Conservation (phyloP, 2,329 filamentous ascomycete genomes). For the Balansia obtecta region DNA sequence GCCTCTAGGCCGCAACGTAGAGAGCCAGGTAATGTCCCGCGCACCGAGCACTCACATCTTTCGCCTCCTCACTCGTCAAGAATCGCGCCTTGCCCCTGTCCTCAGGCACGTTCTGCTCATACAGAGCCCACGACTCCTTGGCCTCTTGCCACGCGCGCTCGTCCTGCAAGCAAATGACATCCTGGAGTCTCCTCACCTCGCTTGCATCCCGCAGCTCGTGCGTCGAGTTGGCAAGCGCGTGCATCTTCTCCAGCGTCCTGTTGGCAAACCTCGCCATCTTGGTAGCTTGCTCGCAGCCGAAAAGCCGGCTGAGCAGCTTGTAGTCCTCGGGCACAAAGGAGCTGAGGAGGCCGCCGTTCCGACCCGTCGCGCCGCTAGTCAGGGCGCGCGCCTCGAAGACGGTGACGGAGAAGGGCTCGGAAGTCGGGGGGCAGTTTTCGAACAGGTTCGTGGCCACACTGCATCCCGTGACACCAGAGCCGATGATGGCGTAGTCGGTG, state of each 20-base stretch:
- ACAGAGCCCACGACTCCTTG: neutral
- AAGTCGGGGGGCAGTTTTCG: slow-evolving; percentile 6
- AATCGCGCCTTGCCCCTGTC: slow-evolving; percentile 6
- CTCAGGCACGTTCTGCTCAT: slow-evolving; percentile 11
- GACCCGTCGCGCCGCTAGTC: slow-evolving; percentile 18
- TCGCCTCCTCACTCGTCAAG: neutral
- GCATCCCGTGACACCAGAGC: slow-evolving; percentile 19
- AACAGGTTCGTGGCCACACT: slow-evolving; percentile 15
- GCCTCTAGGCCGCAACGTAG: too few species aligned
- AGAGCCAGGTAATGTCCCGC: neutral
- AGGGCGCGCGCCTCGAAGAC: slow-evolving; percentile 17
- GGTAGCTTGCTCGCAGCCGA: slow-evolving; percentile 24
- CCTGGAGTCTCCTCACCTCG: slow-evolving; percentile 10
- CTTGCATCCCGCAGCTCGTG: slow-evolving; percentile 8
- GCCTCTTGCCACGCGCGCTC: slow-evolving; percentile 7
- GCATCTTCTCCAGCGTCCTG: slow-evolving; percentile 19
- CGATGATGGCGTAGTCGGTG: slow-evolving; percentile 17
- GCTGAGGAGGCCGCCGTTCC: slow-evolving; percentile 18
- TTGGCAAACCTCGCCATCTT: slow-evolving; percentile 30
- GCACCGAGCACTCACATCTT: slow-evolving; percentile 2
- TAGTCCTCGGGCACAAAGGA: slow-evolving; percentile 27
- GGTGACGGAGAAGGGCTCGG: slow-evolving; percentile 6
- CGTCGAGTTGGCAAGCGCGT: slow-evolving; percentile 10
- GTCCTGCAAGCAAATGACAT: slow-evolving; percentile 12
- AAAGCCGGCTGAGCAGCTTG: slow-evolving; percentile 14